These are phyloP conservation scores for Lactifluus volemus DNA, from an alignment of 768 basidiomycete genomes.

Conservation along the genomic window DNA sequence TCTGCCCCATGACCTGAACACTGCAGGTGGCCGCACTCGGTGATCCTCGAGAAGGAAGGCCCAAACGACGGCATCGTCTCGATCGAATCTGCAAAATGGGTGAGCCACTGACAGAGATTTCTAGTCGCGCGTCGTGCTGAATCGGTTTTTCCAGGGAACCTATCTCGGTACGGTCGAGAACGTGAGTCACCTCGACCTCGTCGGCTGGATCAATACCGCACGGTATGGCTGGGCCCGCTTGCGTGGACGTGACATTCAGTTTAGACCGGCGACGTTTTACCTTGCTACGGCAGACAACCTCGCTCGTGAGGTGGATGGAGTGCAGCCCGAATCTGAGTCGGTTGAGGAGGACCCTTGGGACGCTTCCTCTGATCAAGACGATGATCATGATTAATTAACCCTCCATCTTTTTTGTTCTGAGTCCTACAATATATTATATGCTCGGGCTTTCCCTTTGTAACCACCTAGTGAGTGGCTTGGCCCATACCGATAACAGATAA, in stretches of 20 bases:
- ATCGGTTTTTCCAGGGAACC: constrained; percentile 50
- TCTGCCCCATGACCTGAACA: background rate
- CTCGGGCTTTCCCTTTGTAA: too few relatives aligned
- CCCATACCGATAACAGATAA: too few relatives aligned
- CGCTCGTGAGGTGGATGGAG: constrained; percentile 66
- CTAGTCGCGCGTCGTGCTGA: background rate
- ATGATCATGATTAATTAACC: background rate
- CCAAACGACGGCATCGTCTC: constrained; percentile 95
- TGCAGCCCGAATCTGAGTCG: constrained; percentile 20
- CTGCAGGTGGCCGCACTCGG: constrained; percentile 14
- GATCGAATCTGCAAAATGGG: constrained; percentile 86
- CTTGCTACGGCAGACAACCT: constrained; percentile 73
- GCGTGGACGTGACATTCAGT: constrained; percentile 82
- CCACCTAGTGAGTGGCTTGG: too few relatives aligned
- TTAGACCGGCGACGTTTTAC: constrained; percentile 89
- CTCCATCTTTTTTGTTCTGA: too few relatives aligned
- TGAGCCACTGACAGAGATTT: constrained; percentile 22
- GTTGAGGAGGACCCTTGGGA: constrained; percentile 20
- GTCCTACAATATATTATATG: too few relatives aligned
- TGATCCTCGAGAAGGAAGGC: constrained; percentile 83
- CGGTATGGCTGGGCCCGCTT: constrained; percentile 86
- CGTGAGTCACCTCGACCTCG: constrained; percentile 88
- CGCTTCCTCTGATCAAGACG: constrained; percentile 17
- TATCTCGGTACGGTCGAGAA: constrained; percentile 88
- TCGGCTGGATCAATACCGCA: constrained; percentile 90